Evolutionary conservation across 2,329 filamentous ascomycete genomes (phyloP).

Genomic region (Neonectria coccinea): DNA sequence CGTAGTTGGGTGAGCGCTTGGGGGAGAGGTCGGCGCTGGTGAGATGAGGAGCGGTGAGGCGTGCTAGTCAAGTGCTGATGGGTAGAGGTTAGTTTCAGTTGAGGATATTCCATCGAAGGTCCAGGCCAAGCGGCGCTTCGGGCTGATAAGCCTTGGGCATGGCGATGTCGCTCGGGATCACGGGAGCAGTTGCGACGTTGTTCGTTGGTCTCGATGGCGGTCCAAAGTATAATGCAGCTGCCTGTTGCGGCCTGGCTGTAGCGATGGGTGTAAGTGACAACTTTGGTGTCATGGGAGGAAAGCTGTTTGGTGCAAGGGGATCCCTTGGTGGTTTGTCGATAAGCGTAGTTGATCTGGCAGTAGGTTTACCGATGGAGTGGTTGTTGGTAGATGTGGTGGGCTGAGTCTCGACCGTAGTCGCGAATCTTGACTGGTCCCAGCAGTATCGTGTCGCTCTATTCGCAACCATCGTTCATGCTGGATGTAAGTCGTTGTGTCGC

Average conservation of each 20-base stretch:
- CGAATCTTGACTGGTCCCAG: not conserved
- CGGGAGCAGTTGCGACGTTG: not conserved
- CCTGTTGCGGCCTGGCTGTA: not conserved
- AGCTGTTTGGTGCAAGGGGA: not conserved
- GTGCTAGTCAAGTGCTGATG: constrained; percentile 8
- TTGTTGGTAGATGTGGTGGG: not conserved
- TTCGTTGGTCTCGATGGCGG: not conserved
- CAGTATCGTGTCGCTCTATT: not conserved
- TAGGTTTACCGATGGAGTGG: not conserved
- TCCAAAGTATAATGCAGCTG: not conserved
- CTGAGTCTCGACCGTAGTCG: not conserved
- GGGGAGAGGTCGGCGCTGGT: not conserved
- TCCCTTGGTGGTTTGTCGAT: not conserved
- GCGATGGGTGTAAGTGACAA: not conserved
- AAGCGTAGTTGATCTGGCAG: not conserved
- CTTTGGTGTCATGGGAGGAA: no score
- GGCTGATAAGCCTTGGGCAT: not conserved
- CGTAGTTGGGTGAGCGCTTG: constrained; percentile 17
- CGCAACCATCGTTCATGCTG: no score
- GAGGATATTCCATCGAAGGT: not conserved
- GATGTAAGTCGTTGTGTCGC: not conserved
- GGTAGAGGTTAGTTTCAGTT: not conserved
- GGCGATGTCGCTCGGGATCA: not conserved
- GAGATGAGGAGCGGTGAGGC: not conserved
- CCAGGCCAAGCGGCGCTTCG: not conserved